Evolutionary conservation across 1,284 basidiomycete genomes (phyloP).

Genomic region (Ceratorhiza oryzae-sativae): DNA sequence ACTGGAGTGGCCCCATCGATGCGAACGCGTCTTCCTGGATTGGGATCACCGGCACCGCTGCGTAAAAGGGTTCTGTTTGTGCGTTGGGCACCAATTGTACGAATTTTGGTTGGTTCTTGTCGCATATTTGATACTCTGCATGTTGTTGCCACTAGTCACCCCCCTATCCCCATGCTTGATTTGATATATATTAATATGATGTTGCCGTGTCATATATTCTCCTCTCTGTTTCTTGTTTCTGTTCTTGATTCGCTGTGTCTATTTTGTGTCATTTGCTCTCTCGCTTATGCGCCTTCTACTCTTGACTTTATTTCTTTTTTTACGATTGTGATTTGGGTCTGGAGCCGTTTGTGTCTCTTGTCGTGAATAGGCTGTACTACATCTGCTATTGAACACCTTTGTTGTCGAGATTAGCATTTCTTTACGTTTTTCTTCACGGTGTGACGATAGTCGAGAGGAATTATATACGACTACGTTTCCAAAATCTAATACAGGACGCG

Average conservation of each 20-base stretch:
- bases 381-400: conserved; percentile 38
- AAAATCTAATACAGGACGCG: not conserved
- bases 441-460: conserved; percentile 13
- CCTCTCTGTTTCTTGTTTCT: not conserved
- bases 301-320: conserved; percentile 32
- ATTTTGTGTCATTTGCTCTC: conserved; percentile 18
- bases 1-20: conserved; percentile 39
- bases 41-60: conserved; percentile 36
- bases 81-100: conserved; percentile 13
- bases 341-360: conserved; percentile 31
- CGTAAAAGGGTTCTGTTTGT: not conserved
- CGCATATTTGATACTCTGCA: conserved; percentile 10
- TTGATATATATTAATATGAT: conserved; percentile 37
- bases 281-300: not conserved
- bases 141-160: conserved; percentile 30
- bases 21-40: conserved; percentile 36
- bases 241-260: conserved; percentile 38
- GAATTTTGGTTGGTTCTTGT: conserved; percentile 18
- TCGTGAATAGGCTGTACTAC: conserved; percentile 40
- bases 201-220: conserved; percentile 11
- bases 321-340: conserved; percentile 36
- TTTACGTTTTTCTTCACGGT: conserved; percentile 19
- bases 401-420: conserved; percentile 36
- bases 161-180: conserved; percentile 20
- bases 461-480: not conserved